phyloP scores from a whole-genome alignment of 106 monocot species.

The Cymbidium sinense region DNA sequence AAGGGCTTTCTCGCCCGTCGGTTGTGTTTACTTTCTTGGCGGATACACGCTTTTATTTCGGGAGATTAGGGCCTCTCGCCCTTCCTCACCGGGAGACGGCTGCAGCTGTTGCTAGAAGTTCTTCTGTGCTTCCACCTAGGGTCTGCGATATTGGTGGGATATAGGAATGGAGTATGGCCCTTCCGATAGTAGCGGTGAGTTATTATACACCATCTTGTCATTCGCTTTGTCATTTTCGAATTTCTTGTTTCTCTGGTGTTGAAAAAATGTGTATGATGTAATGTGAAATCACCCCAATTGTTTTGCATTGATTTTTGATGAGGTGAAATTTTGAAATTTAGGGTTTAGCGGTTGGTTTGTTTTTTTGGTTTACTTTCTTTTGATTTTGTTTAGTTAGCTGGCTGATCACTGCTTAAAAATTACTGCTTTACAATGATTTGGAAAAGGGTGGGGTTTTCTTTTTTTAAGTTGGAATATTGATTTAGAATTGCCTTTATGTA shows the following conservation, averaged over 20 bases:
- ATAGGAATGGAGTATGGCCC: conserved; percentile 41
- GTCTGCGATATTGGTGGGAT: not conserved
- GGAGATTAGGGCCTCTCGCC: not conserved
- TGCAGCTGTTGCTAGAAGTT: not conserved
- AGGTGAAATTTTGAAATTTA: not conserved
- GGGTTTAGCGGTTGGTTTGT: not conserved
- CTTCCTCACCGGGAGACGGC: not conserved
- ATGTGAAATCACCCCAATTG: not conserved
- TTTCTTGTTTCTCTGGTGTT: not conserved
- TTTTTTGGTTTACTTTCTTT: not conserved
- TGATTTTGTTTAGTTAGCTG: not conserved
- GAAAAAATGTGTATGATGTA: not conserved
- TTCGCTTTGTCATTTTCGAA: not conserved
- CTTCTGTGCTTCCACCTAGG: not conserved
- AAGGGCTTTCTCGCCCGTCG: not conserved
- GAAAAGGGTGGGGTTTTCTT: not conserved
- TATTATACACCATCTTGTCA: not conserved
- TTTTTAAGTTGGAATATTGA: not conserved
- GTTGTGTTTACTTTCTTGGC: not conserved
- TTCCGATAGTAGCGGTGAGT: conserved; percentile 67
- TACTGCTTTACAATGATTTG: not conserved
- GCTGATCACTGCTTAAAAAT: not conserved
- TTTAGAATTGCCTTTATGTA: not conserved
- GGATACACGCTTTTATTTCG: not conserved
- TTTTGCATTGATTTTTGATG: not conserved